Conservation (phyloP, 2,329 filamentous ascomycete genomes). For the Fusarium vanettenii region DNA sequence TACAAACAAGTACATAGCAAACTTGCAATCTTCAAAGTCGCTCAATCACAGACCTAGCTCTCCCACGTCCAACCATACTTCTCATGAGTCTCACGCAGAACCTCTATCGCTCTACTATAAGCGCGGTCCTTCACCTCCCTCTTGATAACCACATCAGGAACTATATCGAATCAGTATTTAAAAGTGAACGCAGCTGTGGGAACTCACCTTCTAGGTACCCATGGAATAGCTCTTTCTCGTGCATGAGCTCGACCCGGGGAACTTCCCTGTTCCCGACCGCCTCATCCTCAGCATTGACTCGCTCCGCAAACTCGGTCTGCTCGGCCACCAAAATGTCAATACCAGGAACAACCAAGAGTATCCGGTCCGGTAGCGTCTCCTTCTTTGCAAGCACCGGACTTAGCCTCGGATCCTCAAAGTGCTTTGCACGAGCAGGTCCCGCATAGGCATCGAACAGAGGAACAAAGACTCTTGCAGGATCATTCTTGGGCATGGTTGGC, state of each 20-base stretch:
- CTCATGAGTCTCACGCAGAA: constrained; percentile 30
- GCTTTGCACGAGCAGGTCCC: constrained; percentile 41
- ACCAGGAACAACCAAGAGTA: constrained; percentile 54
- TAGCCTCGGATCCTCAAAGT: constrained; percentile 49
- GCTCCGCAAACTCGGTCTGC: constrained; percentile 52
- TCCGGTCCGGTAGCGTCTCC: constrained; percentile 50
- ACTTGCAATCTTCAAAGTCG: neutral
- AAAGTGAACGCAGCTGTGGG: neutral
- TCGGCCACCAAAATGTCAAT: constrained; percentile 57
- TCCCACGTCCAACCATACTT: constrained; percentile 35
- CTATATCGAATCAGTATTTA: neutral
- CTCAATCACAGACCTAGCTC: neutral
- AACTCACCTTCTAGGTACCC: constrained; percentile 45
- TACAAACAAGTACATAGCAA: neutral
- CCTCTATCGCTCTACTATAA: constrained; percentile 22
- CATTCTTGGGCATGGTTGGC: constrained; percentile 46
- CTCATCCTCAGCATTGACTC: constrained; percentile 43
- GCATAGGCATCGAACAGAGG: constrained; percentile 59
- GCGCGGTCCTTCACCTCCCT: constrained; percentile 28
- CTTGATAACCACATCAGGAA: constrained; percentile 32
- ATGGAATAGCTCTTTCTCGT: constrained; percentile 42
- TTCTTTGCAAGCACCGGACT: constrained; percentile 50
- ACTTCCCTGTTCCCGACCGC: constrained; percentile 1
- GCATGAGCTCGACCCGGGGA: constrained; percentile 36
- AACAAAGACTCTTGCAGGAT: constrained; percentile 52